These are phyloP conservation scores for Paramecium octaurelia DNA, from an alignment of 73 alveolate species.

Conservation along the genomic window DNA sequence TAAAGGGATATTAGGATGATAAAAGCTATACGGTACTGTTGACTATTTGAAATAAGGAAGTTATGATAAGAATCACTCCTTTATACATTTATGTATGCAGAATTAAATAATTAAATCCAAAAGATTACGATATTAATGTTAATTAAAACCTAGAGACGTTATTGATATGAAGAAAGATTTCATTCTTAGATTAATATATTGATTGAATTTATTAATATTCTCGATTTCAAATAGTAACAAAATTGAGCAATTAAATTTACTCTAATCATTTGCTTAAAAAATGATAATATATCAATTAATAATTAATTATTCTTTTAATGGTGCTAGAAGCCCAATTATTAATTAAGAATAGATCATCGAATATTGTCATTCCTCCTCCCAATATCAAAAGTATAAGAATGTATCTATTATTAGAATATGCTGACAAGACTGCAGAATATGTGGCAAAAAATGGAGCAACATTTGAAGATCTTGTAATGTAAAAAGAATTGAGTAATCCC, in stretches of 20 bases:
- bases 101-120: no score
- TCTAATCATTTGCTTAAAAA: background rate
- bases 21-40: background rate
- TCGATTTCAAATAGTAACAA: background rate
- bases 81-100: background rate
- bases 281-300: background rate
- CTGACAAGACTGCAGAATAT: conserved; percentile 83
- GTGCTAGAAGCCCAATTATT: conserved; percentile 4
- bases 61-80: background rate
- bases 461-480: conserved; percentile 69
- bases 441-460: conserved; percentile 80
- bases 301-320: background rate
- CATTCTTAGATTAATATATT: no score
- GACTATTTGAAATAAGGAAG: background rate
- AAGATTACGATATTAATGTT: no score
- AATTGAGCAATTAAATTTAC: no score
- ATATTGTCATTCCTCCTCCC: conserved; percentile 54
- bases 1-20: background rate
- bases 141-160: background rate
- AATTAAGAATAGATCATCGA: conserved; percentile 20
- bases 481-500: conserved; percentile 69
- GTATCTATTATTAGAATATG: conserved; percentile 60
- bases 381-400: conserved; percentile 38
- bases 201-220: background rate
- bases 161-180: no score